These are phyloP conservation scores for Xylariaceae sp. DNA, from an alignment of 2,329 filamentous ascomycete genomes.

Conservation along the genomic window DNA sequence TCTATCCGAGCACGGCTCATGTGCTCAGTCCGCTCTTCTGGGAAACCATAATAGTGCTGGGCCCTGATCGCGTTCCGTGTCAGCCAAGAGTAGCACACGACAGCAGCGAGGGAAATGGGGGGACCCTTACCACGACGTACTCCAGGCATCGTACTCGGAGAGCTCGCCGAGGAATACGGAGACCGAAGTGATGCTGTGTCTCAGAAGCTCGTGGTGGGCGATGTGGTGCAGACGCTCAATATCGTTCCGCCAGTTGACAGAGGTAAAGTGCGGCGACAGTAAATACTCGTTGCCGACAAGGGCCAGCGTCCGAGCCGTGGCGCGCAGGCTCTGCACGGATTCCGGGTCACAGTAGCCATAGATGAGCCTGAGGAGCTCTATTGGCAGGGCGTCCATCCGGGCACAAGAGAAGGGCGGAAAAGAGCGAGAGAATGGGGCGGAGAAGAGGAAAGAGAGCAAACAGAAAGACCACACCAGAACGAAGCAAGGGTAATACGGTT, in stretches of 20 bases:
- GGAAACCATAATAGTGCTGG: constrained; percentile 30
- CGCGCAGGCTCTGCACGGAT: constrained; percentile 34
- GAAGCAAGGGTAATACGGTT: too few relatives aligned
- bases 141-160: constrained; percentile 31
- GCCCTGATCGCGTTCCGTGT: constrained; percentile 17
- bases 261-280: constrained; percentile 32
- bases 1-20: constrained; percentile 29
- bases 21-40: constrained; percentile 27
- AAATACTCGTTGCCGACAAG: constrained; percentile 36
- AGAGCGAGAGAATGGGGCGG: too few relatives aligned
- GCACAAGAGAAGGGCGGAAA: not conserved
- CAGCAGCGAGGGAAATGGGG: not conserved
- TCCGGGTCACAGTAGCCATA: constrained; percentile 32
- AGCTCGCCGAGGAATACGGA: constrained; percentile 38
- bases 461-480: too few relatives aligned
- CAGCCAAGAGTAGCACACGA: constrained; percentile 2
- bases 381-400: constrained; percentile 28
- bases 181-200: constrained; percentile 33
- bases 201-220: constrained; percentile 34
- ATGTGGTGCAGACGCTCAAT: constrained; percentile 36
- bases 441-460: too few relatives aligned
- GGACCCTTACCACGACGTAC: constrained; percentile 20
- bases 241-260: constrained; percentile 38
- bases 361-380: constrained; percentile 35
- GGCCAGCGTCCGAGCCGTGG: constrained; percentile 29